phyloP scores from a whole-genome alignment of 345 rosid species.

The Dimocarpus longan region DNA sequence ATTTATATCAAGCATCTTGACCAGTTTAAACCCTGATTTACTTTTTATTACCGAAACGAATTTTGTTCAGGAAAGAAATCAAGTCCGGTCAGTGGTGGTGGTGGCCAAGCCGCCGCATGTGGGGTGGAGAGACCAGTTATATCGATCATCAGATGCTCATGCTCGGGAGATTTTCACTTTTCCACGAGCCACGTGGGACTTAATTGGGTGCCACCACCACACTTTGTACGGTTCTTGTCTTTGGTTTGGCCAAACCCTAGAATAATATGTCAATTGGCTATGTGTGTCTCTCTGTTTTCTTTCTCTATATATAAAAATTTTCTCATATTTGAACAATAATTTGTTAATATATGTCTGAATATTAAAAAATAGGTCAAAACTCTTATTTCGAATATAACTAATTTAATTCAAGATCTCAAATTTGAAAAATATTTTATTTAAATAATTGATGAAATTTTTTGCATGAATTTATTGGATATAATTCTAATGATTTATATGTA shows the following conservation, averaged over 20 bases:
- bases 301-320: too few relatives aligned
- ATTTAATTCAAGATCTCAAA: too few relatives aligned
- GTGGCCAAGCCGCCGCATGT: constrained; percentile 32
- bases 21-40: too few relatives aligned
- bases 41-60: too few relatives aligned
- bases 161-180: constrained; percentile 16
- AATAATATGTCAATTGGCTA: background rate
- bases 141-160: constrained; percentile 33
- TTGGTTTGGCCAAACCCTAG: constrained; percentile 7
- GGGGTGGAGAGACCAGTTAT: constrained; percentile 25
- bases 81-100: background rate
- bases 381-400: too few relatives aligned
- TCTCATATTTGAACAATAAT: too few relatives aligned
- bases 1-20: too few relatives aligned
- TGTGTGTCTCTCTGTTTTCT: background rate
- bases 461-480: too few relatives aligned
- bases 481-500: background rate
- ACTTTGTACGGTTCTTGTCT: constrained; percentile 23
- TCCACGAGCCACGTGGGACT: constrained; percentile 28
- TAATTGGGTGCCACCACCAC: constrained; percentile 25
- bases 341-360: too few relatives aligned
- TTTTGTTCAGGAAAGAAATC: background rate
- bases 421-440: too few relatives aligned
- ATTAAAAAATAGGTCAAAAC: too few relatives aligned
- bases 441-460: too few relatives aligned